A percentile compares a stretch with the other conserved stretches of the same genome.
These are phyloP conservation scores for Physocladia obscura DNA, from an alignment of 192 early-diverging fungal genomes.

Conservation along the genomic window DNA sequence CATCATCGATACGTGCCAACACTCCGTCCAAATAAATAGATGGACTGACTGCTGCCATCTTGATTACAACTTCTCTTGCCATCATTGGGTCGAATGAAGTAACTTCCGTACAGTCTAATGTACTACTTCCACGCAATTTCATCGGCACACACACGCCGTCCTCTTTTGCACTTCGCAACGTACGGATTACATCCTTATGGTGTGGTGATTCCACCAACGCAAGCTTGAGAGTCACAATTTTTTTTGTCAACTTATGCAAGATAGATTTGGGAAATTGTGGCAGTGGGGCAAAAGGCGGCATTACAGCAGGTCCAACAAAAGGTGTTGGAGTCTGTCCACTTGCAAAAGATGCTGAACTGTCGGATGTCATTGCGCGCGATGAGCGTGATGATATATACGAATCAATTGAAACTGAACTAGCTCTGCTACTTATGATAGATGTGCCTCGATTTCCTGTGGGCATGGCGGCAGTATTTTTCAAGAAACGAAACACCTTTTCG, in stretches of 20 bases:
- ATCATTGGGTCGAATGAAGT: slow-evolving; percentile 30
- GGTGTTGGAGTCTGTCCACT: background rate
- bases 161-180: slow-evolving; percentile 25
- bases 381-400: slow-evolving; percentile 10
- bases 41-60: slow-evolving; percentile 48
- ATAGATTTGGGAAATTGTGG: slow-evolving; percentile 38
- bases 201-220: slow-evolving; percentile 43
- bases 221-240: slow-evolving; percentile 51
- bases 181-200: slow-evolving; percentile 44
- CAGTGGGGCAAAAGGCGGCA: slow-evolving; percentile 30
- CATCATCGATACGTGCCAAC: slow-evolving; percentile 43
- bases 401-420: background rate
- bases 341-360: background rate
- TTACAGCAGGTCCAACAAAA: slow-evolving; percentile 41
- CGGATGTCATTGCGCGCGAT: background rate
- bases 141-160: background rate
- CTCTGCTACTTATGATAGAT: slow-evolving; percentile 13
- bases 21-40: slow-evolving; percentile 51
- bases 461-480: slow-evolving; percentile 21
- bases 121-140: background rate
- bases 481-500: slow-evolving; percentile 52
- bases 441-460: background rate
- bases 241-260: slow-evolving; percentile 44
- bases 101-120: background rate
- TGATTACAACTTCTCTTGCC: slow-evolving; percentile 38